Conservation (phyloP, 805 yeast genomes). For the Limtongia smithiae region DNA sequence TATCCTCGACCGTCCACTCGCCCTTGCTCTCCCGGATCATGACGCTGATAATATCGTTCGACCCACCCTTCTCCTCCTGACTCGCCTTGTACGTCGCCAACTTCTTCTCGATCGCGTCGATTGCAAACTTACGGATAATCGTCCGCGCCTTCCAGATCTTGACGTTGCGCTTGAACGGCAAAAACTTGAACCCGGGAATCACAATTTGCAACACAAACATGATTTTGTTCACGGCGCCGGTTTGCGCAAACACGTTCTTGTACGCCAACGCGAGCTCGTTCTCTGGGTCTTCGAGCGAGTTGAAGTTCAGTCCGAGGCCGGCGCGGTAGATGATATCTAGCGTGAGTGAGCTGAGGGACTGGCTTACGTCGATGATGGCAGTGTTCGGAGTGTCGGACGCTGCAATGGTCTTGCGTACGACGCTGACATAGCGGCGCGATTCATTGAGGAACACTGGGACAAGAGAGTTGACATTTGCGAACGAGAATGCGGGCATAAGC, state of each 20-base stretch:
- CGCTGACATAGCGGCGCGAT: not conserved
- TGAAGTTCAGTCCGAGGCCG: constrained; percentile 15
- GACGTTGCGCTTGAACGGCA: constrained; percentile 11
- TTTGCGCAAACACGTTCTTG: not conserved
- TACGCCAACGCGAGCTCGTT: constrained; percentile 15
- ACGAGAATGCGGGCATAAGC: constrained; percentile 19
- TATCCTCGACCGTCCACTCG: constrained; percentile 8
- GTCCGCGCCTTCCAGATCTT: no score
- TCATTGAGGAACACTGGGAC: constrained; percentile 17
- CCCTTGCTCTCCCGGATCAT: not conserved
- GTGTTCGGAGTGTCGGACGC: constrained; percentile 1
- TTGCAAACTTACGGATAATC: constrained; percentile 1
- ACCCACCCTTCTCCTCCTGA: not conserved
- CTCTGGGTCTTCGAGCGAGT: constrained; percentile 13
- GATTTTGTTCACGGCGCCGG: not conserved
- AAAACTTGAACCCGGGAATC: constrained; percentile 17
- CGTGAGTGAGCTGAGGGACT: constrained; percentile 17
- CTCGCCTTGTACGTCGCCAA: not conserved
- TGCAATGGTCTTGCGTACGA: constrained; percentile 3
- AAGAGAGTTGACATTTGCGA: constrained; percentile 13
- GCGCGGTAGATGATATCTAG: constrained; percentile 22
- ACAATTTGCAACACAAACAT: constrained; percentile 1
- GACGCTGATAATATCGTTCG: constrained; percentile 11
- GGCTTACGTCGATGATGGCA: constrained; percentile 1
- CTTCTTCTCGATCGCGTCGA: not conserved